These are phyloP conservation scores for Tetraselmis chui DNA, from an alignment of 139 green algal genomes.

Conservation along the genomic window DNA sequence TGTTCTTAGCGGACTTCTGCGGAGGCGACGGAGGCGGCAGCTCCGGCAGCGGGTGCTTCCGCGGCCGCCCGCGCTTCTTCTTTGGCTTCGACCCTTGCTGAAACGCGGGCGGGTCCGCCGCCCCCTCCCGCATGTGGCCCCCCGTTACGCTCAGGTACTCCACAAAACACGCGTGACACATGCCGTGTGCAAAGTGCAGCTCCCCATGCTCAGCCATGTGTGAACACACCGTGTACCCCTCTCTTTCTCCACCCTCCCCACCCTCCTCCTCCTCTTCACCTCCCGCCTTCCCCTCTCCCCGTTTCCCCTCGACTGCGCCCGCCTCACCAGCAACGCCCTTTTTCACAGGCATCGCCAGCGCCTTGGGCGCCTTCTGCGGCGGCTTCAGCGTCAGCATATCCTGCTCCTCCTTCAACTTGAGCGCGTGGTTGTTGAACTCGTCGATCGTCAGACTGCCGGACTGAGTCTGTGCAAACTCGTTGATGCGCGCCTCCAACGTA, in stretches of 20 bases:
- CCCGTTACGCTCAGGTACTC: conserved; percentile 7
- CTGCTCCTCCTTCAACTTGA: conserved; percentile 18
- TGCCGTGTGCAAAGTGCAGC: conserved; percentile 44
- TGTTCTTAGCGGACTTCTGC: too few relatives aligned
- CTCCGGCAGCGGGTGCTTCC: neutral
- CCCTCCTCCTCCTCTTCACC: conserved; percentile 8
- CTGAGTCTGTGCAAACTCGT: conserved; percentile 70
- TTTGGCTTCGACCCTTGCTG: conserved; percentile 2
- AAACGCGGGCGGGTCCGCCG: conserved; percentile 55
- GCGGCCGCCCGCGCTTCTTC: conserved; percentile 1
- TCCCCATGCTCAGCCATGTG: conserved; percentile 12
- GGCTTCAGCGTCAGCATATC: conserved; percentile 22
- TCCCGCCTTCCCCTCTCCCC: neutral
- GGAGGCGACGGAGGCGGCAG: neutral
- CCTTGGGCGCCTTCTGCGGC: conserved; percentile 2
- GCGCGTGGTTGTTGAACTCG: conserved; percentile 43
- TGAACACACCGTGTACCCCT: neutral
- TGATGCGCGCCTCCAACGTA: conserved; percentile 77
- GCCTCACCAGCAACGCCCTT: neutral
- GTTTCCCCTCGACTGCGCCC: neutral
- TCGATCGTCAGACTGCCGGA: conserved; percentile 45
- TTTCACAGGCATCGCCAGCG: neutral
- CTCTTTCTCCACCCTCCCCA: neutral
- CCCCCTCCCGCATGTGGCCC: conserved; percentile 37
- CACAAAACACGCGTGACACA: conserved; percentile 50